Percentiles rank a stretch among this genome's conserved stretches.
Conservation (phyloP, 148 eudicot species). For the Oxyria digyna region DNA sequence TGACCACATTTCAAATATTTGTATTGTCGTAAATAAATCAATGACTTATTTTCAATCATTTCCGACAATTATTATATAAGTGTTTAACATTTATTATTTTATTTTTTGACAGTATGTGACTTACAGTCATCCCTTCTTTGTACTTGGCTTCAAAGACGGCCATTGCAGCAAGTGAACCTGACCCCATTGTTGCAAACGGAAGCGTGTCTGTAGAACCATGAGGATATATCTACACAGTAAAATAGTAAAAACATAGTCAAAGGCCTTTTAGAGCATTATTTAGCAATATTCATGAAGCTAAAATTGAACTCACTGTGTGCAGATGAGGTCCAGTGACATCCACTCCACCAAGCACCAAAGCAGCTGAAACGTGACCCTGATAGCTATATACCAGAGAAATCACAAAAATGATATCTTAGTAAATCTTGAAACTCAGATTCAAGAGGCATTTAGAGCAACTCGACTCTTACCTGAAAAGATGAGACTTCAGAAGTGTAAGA, state of each 20-base stretch:
- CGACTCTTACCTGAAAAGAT: constrained; percentile 60
- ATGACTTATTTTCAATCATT: background rate
- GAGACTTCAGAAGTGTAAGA: constrained; percentile 75
- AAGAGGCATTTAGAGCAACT: background rate
- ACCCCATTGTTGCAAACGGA: constrained; percentile 92
- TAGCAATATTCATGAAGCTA: background rate
- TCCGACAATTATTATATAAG: background rate
- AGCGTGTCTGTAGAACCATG: constrained; percentile 92
- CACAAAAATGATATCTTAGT: background rate
- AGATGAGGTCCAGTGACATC: constrained; percentile 90
- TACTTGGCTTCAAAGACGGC: constrained; percentile 77
- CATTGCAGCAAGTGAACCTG: constrained; percentile 98
- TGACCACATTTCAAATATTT: background rate
- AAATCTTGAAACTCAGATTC: background rate
- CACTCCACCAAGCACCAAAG: constrained; percentile 95
- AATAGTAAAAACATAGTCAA: background rate
- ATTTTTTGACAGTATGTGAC: no score
- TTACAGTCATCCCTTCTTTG: constrained; percentile 78
- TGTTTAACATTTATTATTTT: no score
- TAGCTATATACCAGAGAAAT: constrained; percentile 35
- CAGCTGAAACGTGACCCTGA: constrained; percentile 87
- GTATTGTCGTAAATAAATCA: background rate
- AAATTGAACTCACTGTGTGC: constrained; percentile 56
- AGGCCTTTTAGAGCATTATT: background rate
- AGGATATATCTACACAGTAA: constrained; percentile 57